Evolutionary conservation across 371 early-diverging fungal genomes (phyloP).

Genomic region (Dinochytrium kinnereticum): DNA sequence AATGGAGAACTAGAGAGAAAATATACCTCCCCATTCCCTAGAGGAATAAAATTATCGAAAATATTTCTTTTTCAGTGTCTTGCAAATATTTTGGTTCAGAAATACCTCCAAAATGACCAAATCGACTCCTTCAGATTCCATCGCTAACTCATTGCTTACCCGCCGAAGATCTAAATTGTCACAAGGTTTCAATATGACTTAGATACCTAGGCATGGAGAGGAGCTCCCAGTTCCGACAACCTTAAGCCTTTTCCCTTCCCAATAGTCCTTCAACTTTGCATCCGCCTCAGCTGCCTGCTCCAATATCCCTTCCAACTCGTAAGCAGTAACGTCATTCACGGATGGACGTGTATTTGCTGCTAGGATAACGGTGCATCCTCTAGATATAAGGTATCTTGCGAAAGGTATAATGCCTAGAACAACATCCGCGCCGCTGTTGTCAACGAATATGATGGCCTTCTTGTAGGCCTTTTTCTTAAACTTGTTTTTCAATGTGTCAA

Average conservation of each 20-base stretch:
- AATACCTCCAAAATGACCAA: slow-evolving; percentile 69
- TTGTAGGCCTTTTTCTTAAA: slow-evolving; percentile 48
- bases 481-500: neutral
- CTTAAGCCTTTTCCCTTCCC: slow-evolving; percentile 40
- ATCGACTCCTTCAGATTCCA: slow-evolving; percentile 55
- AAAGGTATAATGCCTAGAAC: slow-evolving; percentile 71
- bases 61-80: neutral
- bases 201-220: slow-evolving; percentile 62
- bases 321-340: slow-evolving; percentile 71
- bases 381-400: slow-evolving; percentile 55
- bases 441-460: slow-evolving; percentile 69
- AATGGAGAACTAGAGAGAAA: neutral
- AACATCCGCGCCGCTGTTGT: slow-evolving; percentile 76
- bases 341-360: slow-evolving; percentile 73
- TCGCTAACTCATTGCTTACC: slow-evolving; percentile 61
- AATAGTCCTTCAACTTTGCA: slow-evolving; percentile 35
- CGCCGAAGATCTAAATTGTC: slow-evolving; percentile 54
- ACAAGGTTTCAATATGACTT: neutral
- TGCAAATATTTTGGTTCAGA: neutral
- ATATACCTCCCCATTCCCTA: slow-evolving; percentile 55
- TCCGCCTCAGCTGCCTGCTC: slow-evolving; percentile 49
- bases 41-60: neutral
- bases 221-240: slow-evolving; percentile 68
- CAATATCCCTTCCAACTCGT: slow-evolving; percentile 59
- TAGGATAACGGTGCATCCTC: slow-evolving; percentile 63